phyloP scores from a whole-genome alignment of 108 stramenopile genomes.

The Cyclostephanos invisitatus region DNA sequence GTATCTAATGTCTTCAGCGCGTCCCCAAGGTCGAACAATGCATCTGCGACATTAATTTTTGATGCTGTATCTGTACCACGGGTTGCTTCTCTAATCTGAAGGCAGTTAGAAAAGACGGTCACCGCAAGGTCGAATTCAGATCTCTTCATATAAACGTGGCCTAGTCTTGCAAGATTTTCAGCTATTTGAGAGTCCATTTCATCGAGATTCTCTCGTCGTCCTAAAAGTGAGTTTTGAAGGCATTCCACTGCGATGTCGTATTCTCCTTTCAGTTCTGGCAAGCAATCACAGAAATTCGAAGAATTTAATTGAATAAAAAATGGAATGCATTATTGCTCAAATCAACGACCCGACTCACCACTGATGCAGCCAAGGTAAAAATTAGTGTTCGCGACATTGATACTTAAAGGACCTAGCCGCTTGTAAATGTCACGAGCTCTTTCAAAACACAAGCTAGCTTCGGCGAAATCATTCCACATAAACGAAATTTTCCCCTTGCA shows the following conservation, averaged over 20 bases:
- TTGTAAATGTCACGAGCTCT: conserved; percentile 32
- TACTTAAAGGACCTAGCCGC: conserved; percentile 15
- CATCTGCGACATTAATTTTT: conserved; percentile 42
- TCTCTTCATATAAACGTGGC: conserved; percentile 34
- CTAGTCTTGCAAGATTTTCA: conserved; percentile 32
- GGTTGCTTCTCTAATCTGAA: conserved; percentile 35
- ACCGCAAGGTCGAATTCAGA: conserved; percentile 38
- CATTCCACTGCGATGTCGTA: conserved; percentile 32
- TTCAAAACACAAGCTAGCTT: conserved; percentile 42
- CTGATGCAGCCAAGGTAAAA: conserved; percentile 39
- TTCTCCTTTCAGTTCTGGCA: conserved; percentile 22
- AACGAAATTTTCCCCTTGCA: conserved; percentile 46
- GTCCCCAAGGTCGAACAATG: conserved; percentile 42
- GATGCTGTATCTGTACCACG: conserved; percentile 17
- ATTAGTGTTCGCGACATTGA: conserved; percentile 36
- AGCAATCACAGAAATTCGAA: not conserved
- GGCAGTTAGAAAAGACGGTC: conserved; percentile 38
- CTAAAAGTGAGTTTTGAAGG: conserved; percentile 37
- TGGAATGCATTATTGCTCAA: not conserved
- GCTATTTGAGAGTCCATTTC: conserved; percentile 28
- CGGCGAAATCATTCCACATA: conserved; percentile 39
- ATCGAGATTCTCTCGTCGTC: conserved; percentile 27
- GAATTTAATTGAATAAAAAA: not conserved
- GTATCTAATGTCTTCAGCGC: conserved; percentile 40
- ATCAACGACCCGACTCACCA: conserved; percentile 8